These are phyloP conservation scores for Solanum lycopersicoides DNA, from an alignment of 257 asterid species.

Conservation along the genomic window DNA sequence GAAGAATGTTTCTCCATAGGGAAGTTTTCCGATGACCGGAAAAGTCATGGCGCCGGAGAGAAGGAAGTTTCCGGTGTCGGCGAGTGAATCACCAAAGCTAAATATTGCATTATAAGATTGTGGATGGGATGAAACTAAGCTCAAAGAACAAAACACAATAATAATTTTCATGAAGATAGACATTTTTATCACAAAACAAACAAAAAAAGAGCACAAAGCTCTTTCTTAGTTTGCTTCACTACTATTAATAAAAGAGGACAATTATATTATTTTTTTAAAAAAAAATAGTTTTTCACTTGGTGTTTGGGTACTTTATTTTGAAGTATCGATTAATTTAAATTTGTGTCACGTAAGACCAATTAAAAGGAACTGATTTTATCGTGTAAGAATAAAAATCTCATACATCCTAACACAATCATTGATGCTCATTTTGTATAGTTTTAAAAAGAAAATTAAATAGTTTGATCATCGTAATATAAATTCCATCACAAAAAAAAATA, in stretches of 20 bases:
- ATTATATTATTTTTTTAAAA: too few species aligned
- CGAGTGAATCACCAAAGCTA: constrained; percentile 78
- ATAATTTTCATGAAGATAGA: constrained; percentile 11
- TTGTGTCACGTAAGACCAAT: rapidly evolving
- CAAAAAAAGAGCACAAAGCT: background rate
- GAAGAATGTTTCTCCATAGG: constrained; percentile 63
- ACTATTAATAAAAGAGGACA: background rate
- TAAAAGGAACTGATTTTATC: background rate
- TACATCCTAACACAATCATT: rapidly evolving
- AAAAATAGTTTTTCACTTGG: background rate
- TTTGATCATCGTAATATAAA: background rate
- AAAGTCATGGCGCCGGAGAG: constrained; percentile 48
- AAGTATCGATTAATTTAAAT: background rate
- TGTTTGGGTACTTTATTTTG: background rate
- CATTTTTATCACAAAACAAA: background rate
- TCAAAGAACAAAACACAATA: background rate
- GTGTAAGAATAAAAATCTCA: background rate
- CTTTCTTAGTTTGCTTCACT: background rate
- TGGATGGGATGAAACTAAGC: constrained; percentile 11
- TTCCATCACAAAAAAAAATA: background rate
- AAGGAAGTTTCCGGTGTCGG: constrained; percentile 75
- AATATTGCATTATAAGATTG: constrained; percentile 43
- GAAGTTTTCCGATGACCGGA: constrained; percentile 57
- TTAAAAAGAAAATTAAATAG: background rate
- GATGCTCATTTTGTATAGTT: background rate